phyloP scores from a whole-genome alignment of 495 filamentous ascomycete species.

The Cudoniella acicularis region DNA sequence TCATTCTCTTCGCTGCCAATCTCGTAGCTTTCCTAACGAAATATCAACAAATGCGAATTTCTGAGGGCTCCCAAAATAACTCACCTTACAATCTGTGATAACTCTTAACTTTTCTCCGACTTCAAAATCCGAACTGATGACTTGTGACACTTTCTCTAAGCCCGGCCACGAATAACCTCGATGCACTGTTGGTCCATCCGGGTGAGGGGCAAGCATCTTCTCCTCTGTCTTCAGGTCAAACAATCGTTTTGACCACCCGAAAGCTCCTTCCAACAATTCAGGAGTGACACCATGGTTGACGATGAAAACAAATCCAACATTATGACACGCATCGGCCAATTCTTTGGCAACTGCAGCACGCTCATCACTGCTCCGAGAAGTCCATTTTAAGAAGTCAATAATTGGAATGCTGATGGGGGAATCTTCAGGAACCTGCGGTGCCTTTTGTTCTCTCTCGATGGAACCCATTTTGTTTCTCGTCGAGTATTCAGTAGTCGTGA shows the following conservation, averaged over 20 bases:
- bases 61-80: neutral
- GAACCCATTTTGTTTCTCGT: too few species aligned
- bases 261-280: conserved; percentile 46
- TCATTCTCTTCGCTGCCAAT: conserved; percentile 56
- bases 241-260: conserved; percentile 45
- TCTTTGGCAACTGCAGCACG: conserved; percentile 42
- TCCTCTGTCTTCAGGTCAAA: conserved; percentile 32
- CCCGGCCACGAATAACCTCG: conserved; percentile 65
- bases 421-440: too few species aligned
- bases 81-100: conserved; percentile 29
- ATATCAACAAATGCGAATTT: neutral
- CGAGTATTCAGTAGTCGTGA: too few species aligned
- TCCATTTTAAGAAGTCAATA: conserved; percentile 45
- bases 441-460: neutral
- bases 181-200: conserved; percentile 51
- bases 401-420: conserved; percentile 39
- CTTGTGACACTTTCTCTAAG: conserved; percentile 62
- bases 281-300: conserved; percentile 50
- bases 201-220: conserved; percentile 57
- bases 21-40: conserved; percentile 59
- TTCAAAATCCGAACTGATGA: conserved; percentile 45
- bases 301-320: conserved; percentile 58
- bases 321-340: conserved; percentile 49
- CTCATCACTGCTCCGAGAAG: conserved; percentile 23
- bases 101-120: conserved; percentile 39